Evolutionary conservation across 805 yeast species (phyloP), one percentile per base, ranked within the genome.

Genomic region (Torulaspora indica): DNA sequence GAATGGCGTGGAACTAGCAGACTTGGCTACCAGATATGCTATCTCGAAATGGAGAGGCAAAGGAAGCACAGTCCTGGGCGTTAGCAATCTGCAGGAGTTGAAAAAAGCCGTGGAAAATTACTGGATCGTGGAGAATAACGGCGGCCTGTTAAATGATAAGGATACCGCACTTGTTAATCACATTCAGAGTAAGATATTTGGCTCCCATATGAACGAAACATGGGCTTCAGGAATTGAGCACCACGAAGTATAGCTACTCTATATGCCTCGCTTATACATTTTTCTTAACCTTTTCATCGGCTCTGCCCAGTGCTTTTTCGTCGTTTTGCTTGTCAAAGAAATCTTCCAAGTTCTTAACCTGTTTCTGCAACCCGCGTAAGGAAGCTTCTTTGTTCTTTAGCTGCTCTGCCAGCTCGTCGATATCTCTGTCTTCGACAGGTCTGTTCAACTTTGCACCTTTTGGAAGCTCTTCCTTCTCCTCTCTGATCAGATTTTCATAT

Each of bases 61-160:
- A 31, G 85, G 85, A 0, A 73, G 79, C 4, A 79, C 90, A 2
- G 93, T 90, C 2, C 66, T 90, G 37, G 98, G 98, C 1, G 80
- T 85, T 22, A 79, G 90, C 35, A 76, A 67, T 22, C 59, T 82
- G 2, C 63, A 58, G 4, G 96, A 90, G 58, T 72, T 90, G 44
- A 63, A 77, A 13, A 69, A 66, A 32, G 95, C 95, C 0, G 63
- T 84, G 10, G 57, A 58, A 0, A 80, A 78, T 51, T 84, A 77
- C 58, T 71, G 79, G 71, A 57, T 56, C 10, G 79, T 79, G 9
- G 48, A 50, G 5, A 40, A 58, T 9, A 57, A 59, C 34, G 63
- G 67, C 13, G 56, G 64, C 5, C 55, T 60, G 4, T 41, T 69
- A 8, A 69, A 70, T 25, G 61, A 53, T 9, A 40, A 48, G 3